These are phyloP conservation scores for Trypanosomatidae sp. DNA, from an alignment of 208 protist genomes.

Conservation along the genomic window DNA sequence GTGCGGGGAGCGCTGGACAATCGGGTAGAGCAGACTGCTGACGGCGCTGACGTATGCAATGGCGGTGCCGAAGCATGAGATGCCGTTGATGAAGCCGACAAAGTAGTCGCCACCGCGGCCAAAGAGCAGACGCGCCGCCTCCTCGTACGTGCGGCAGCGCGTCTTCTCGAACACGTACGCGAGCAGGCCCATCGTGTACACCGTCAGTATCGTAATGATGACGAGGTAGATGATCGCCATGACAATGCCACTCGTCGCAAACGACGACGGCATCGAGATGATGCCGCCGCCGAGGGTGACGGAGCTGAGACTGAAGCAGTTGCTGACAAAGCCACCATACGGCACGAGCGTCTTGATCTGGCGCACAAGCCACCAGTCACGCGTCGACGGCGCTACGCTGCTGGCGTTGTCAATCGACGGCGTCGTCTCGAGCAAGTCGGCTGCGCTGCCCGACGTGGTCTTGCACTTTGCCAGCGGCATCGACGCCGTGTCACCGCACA, in stretches of 20 bases:
- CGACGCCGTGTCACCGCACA: too few species aligned
- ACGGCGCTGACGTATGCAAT: constrained; percentile 68
- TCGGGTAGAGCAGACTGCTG: constrained; percentile 32
- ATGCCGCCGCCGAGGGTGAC: constrained; percentile 65
- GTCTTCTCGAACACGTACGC: constrained; percentile 54
- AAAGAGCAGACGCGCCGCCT: constrained; percentile 20
- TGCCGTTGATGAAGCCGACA: constrained; percentile 32
- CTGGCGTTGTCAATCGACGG: too few species aligned
- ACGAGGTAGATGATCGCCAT: constrained; percentile 34
- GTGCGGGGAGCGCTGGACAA: constrained; percentile 13
- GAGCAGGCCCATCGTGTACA: constrained; percentile 72
- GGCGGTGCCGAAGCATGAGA: constrained; percentile 48
- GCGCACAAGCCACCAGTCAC: too few species aligned
- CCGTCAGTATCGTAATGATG: constrained; percentile 32
- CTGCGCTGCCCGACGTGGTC: too few species aligned
- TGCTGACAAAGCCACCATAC: constrained; percentile 46
- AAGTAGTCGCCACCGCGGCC: constrained; percentile 45
- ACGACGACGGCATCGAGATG: constrained; percentile 56
- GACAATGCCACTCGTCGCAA: constrained; percentile 39
- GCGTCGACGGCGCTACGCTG: too few species aligned
- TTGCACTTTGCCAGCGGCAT: too few species aligned
- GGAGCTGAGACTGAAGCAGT: constrained; percentile 56
- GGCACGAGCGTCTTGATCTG: too few species aligned
- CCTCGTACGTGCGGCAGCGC: constrained; percentile 38
- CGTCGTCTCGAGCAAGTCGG: too few species aligned